phyloP scores from a whole-genome alignment of 495 filamentous ascomycete species.

The Penicillium coffeae region DNA sequence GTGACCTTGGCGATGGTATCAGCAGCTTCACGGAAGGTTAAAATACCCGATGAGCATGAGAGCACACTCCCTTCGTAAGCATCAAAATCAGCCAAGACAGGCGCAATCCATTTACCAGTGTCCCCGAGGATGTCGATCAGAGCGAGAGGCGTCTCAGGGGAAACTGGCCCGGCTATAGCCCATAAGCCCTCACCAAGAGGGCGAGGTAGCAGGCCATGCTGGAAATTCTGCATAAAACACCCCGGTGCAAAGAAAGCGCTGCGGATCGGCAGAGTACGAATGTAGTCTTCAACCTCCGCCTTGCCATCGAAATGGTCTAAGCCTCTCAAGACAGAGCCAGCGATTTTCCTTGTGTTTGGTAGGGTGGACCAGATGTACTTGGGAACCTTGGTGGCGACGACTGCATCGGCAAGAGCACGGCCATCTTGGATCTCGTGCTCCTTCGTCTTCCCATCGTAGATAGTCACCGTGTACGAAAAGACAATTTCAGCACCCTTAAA shows the following conservation, averaged over 20 bases:
- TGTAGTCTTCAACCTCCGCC: slow-evolving; percentile 41
- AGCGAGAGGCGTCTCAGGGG: slow-evolving; percentile 33
- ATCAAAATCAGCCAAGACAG: slow-evolving; percentile 49
- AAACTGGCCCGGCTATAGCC: slow-evolving; percentile 18
- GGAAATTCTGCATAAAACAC: slow-evolving; percentile 51
- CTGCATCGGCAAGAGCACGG: slow-evolving; percentile 45
- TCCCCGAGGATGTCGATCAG: slow-evolving; percentile 44
- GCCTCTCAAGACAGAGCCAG: too few species aligned
- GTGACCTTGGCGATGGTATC: slow-evolving; percentile 34
- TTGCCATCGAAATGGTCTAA: slow-evolving; percentile 42
- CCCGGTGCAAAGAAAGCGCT: slow-evolving; percentile 43
- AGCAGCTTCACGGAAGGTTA: slow-evolving; percentile 33
- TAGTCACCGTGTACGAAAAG: slow-evolving; percentile 39
- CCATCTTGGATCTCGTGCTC: slow-evolving; percentile 26
- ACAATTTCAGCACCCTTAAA: slow-evolving; percentile 44
- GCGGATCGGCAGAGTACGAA: slow-evolving; percentile 37
- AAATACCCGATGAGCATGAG: slow-evolving; percentile 33
- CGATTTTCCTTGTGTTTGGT: slow-evolving; percentile 22
- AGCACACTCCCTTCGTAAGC: slow-evolving; percentile 40
- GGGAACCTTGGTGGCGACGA: slow-evolving; percentile 38
- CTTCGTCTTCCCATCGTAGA: slow-evolving; percentile 21
- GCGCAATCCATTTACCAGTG: slow-evolving; percentile 50
- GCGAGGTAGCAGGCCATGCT: slow-evolving; percentile 2
- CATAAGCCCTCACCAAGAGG: slow-evolving; percentile 19
- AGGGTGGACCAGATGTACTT: slow-evolving; percentile 51